Base-by-base conservation (phyloP, 2,329 filamentous ascomycete genomes). In the Epicoccum sorghinum region DNA sequence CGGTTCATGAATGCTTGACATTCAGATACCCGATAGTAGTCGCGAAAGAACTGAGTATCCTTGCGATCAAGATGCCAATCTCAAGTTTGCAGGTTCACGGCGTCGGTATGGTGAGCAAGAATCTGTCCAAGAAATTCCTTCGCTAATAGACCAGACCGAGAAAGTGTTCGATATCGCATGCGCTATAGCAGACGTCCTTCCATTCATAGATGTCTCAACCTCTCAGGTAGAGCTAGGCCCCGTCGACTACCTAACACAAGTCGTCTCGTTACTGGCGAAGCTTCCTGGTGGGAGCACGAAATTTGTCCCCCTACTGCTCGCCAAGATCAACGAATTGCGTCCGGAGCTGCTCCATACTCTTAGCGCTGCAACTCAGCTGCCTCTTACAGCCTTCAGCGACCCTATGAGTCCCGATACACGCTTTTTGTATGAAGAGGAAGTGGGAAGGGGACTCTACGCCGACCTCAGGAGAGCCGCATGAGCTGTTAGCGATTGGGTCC, bases 11-110 rank as follows among this genome's bases (percentile, higher is more conserved):
- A 18, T 77, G 77, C 58, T 79, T 88, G 57, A 83, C 85, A 0
- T 89, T 88, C 61, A 81, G 83, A 46, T 89, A 87, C 61, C 83
- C 86, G 3, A 78, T 86, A 18, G 82, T 86, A 45, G 82, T 89
- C 58, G 80, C 86, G 0, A 79, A 82, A 40, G 87, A 90, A 53
- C 61, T 90, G 24, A 76, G 82, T 22, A 82, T 82, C 12, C 32
- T 65, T 7, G 55, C 61, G 1, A 62, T 60, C 40, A 67, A 65
- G 13, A 32, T 71, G 8, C 64, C 66, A 1, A 56, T 65, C 5
- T 42, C 40, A 18, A 68, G 65, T 32, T 41, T 71, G 7, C 60
- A 67, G 30, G 58, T 67, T 3, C 67, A 71, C 44, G 67, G 68
- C 7, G 56, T 70, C 9, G 68, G 68, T 13, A 67, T 71, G 67